These are phyloP conservation scores for Cucumis variabilis DNA, from an alignment of 331 rosid species.

Conservation along the genomic window DNA sequence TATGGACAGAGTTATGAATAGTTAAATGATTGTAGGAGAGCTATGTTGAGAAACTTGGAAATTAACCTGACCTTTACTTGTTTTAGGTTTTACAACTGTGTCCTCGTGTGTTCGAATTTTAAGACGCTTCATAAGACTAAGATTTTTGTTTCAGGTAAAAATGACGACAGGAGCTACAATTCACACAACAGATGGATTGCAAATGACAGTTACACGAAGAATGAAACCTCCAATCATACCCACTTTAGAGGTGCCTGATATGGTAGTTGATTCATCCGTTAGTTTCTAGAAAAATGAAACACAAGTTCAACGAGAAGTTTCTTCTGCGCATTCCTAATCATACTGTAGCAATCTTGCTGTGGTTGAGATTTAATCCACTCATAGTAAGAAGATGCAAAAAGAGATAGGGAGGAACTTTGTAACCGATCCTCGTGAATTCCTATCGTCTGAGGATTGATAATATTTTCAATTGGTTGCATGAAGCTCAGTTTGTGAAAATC, in stretches of 20 bases:
- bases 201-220: constrained; percentile 86
- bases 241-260: constrained; percentile 47
- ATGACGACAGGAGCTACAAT: constrained; percentile 99
- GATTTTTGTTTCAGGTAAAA: constrained; percentile 59
- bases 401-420: not conserved
- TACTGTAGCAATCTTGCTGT: not conserved
- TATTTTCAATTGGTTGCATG: not conserved
- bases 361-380: not conserved
- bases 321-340: constrained; percentile 31
- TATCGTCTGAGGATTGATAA: not conserved
- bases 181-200: constrained; percentile 92
- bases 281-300: not conserved
- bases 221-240: constrained; percentile 77
- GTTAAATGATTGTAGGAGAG: not conserved
- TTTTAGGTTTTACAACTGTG: not conserved
- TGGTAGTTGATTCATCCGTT: not conserved
- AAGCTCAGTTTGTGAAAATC: not conserved
- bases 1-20: not conserved
- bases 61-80: not conserved
- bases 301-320: constrained; percentile 27
- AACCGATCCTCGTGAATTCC: not conserved
- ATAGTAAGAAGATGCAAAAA: not conserved
- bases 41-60: not conserved
- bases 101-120: not conserved
- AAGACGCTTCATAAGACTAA: not conserved